Evolutionary conservation across 352 stramenopile genomes (phyloP).

Genomic region (Phytophthora pini): DNA sequence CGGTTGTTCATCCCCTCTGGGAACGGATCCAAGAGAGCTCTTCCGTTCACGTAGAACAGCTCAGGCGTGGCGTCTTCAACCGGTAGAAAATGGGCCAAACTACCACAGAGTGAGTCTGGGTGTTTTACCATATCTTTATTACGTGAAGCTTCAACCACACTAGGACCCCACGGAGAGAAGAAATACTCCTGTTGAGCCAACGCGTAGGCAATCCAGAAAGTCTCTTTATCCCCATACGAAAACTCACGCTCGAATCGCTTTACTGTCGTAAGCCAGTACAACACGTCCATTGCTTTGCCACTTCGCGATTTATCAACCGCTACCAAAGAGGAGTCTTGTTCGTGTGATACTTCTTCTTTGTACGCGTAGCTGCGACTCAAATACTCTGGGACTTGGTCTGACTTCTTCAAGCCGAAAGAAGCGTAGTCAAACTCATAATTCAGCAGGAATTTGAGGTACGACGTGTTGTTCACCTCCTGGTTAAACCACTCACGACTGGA

Average conservation of each 20-base stretch:
- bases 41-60: slow-evolving; percentile 62
- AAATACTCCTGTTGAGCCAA: slow-evolving; percentile 53
- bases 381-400: slow-evolving; percentile 32
- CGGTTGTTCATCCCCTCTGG: slow-evolving; percentile 33
- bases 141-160: slow-evolving; percentile 46
- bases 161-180: slow-evolving; percentile 68
- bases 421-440: slow-evolving; percentile 50
- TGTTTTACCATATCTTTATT: slow-evolving; percentile 60
- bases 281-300: slow-evolving; percentile 43
- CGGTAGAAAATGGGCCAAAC: slow-evolving; percentile 61
- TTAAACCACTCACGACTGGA: slow-evolving; percentile 35
- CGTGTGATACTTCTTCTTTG: slow-evolving; percentile 48
- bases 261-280: slow-evolving; percentile 63
- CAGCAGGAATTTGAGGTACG: slow-evolving; percentile 51
- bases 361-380: slow-evolving; percentile 51
- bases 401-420: slow-evolving; percentile 31
- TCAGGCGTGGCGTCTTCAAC: slow-evolving; percentile 37
- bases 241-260: slow-evolving; percentile 54
- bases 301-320: slow-evolving; percentile 46
- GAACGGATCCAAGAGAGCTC: slow-evolving; percentile 53
- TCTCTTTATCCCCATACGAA: slow-evolving; percentile 69
- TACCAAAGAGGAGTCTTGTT: slow-evolving; percentile 71
- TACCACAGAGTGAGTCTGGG: slow-evolving; percentile 59
- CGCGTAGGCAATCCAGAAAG: slow-evolving; percentile 76
- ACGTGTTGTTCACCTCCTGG: slow-evolving; percentile 29